A percentile compares a stretch with the other conserved stretches of the same genome.
These are phyloP conservation scores for Aeschynomene evenia DNA, from an alignment of 306 rosid species.

Conservation along the genomic window DNA sequence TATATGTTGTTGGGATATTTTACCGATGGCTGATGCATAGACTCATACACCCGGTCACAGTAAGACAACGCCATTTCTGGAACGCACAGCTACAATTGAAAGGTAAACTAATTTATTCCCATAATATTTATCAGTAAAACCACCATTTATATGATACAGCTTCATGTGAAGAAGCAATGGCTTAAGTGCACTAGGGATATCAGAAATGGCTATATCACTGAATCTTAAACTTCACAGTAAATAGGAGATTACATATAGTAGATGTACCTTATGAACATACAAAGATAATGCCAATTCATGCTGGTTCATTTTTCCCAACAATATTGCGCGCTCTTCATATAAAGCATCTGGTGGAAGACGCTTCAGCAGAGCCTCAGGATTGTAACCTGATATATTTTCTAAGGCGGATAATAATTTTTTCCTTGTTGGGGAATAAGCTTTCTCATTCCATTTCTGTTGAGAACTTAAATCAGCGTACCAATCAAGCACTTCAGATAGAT, in stretches of 20 bases:
- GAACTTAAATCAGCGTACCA: slow-evolving; percentile 76
- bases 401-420: slow-evolving; percentile 84
- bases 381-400: slow-evolving; percentile 82
- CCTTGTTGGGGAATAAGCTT: slow-evolving; percentile 70
- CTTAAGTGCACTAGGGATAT: slow-evolving; percentile 17
- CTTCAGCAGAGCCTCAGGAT: slow-evolving; percentile 77
- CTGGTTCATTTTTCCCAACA: slow-evolving; percentile 93
- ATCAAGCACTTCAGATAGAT: slow-evolving; percentile 90
- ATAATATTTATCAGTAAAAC: slow-evolving; percentile 15
- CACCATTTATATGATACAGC: slow-evolving; percentile 9
- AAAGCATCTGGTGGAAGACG: slow-evolving; percentile 85
- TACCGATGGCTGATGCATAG: slow-evolving; percentile 59
- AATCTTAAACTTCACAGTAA: background rate
- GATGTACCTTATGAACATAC: slow-evolving; percentile 86
- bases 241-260: background rate
- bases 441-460: slow-evolving; percentile 88
- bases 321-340: slow-evolving; percentile 90
- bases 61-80: slow-evolving; percentile 89
- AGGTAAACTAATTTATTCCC: slow-evolving; percentile 29
- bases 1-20: slow-evolving; percentile 75
- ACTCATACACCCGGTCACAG: slow-evolving; percentile 87
- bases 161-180: slow-evolving; percentile 27
- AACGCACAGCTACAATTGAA: slow-evolving; percentile 67
- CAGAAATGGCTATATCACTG: slow-evolving; percentile 6
- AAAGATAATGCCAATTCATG: slow-evolving; percentile 93